These are phyloP conservation scores for Auricularia auricula-judae DNA, from an alignment of 768 basidiomycete genomes.

Conservation along the genomic window DNA sequence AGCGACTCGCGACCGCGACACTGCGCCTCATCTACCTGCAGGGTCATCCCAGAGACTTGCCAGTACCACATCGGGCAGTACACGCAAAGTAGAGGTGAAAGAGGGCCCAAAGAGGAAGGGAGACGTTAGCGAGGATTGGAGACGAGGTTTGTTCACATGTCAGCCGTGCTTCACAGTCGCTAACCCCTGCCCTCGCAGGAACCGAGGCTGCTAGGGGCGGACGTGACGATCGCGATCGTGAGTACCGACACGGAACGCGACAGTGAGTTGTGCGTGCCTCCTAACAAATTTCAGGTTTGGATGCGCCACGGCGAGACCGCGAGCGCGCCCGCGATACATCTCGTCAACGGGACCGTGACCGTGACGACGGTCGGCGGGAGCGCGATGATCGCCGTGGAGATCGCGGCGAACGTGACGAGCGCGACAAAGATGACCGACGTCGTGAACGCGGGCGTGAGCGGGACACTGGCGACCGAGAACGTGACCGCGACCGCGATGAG, in stretches of 20 bases:
- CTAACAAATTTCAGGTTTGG: constrained; percentile 29
- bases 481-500: constrained; percentile 34
- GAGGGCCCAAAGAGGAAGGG: constrained; percentile 56
- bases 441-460: constrained; percentile 23
- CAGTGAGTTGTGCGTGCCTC: constrained; percentile 3
- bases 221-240: constrained; percentile 49
- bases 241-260: not conserved
- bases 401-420: constrained; percentile 1
- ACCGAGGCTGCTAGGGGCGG: constrained; percentile 37
- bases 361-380: constrained; percentile 17
- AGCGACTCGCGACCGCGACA: constrained; percentile 26
- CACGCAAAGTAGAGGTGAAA: constrained; percentile 30
- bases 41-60: constrained; percentile 21
- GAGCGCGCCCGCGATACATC: constrained; percentile 39
- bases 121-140: constrained; percentile 75
- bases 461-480: constrained; percentile 4
- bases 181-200: constrained; percentile 20
- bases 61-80: not conserved
- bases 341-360: constrained; percentile 34
- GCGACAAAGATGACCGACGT: constrained; percentile 24
- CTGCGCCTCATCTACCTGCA: constrained; percentile 44
- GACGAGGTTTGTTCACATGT: constrained; percentile 44
- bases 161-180: constrained; percentile 1
- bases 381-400: not conserved
- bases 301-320: constrained; percentile 46